phyloP scores from a whole-genome alignment of 495 filamentous ascomycete genomes.

The Aspergillus leporis region DNA sequence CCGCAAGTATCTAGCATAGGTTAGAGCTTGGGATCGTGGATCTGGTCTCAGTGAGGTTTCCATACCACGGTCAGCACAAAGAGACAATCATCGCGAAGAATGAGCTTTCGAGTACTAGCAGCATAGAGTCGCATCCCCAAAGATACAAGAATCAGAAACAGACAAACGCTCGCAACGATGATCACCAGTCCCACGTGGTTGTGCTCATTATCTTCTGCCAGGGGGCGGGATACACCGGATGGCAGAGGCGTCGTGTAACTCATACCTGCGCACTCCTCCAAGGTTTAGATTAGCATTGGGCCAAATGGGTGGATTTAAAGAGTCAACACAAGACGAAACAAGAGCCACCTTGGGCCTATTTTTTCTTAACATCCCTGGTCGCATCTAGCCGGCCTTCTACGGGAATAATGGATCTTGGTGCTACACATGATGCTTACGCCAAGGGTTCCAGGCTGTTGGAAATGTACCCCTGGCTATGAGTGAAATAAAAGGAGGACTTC shows the following conservation, averaged over 20 bases:
- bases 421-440: too few relatives aligned
- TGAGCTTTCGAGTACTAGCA: slow-evolving; percentile 9
- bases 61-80: slow-evolving; percentile 26
- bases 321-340: not conserved
- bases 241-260: slow-evolving; percentile 3
- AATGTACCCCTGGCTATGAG: too few relatives aligned
- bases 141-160: slow-evolving; percentile 25
- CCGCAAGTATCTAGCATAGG: slow-evolving; percentile 12
- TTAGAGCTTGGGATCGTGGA: too few relatives aligned
- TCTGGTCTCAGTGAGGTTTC: too few relatives aligned
- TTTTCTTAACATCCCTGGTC: too few relatives aligned
- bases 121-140: slow-evolving; percentile 22
- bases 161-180: slow-evolving; percentile 22
- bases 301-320: too few relatives aligned
- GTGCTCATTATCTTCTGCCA: slow-evolving; percentile 27
- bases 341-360: too few relatives aligned
- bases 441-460: too few relatives aligned
- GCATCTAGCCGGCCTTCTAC: too few relatives aligned
- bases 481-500: too few relatives aligned
- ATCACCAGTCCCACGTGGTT: slow-evolving; percentile 31
- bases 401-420: too few relatives aligned
- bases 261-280: too few relatives aligned
- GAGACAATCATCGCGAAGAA: slow-evolving; percentile 25
- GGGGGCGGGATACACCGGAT: slow-evolving; percentile 21
- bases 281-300: not conserved